These are phyloP conservation scores for Avena eriantha DNA, from an alignment of 176 grass and related monocot species.

Conservation along the genomic window DNA sequence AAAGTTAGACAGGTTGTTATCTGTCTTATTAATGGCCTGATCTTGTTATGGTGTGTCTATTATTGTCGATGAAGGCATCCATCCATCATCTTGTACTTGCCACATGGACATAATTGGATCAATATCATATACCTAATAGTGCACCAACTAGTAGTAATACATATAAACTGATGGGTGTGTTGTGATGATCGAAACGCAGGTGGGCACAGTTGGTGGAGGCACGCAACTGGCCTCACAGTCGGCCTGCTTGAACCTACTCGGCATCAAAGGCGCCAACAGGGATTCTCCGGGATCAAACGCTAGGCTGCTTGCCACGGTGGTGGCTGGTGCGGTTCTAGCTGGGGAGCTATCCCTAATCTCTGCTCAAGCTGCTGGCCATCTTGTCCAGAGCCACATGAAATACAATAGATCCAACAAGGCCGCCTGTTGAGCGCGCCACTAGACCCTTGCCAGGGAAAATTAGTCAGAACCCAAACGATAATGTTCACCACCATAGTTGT, in stretches of 20 bases:
- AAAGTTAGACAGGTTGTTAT: no score
- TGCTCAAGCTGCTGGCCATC: conserved; percentile 85
- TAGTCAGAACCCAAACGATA: neutral
- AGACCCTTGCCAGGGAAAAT: conserved; percentile 16
- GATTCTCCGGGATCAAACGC: conserved; percentile 80
- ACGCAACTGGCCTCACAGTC: conserved; percentile 68
- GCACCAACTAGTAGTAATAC: conserved; percentile 14
- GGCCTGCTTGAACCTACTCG: conserved; percentile 87
- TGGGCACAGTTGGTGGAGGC: conserved; percentile 55
- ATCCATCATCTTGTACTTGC: neutral
- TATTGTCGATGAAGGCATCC: neutral
- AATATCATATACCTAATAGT: conserved; percentile 30
- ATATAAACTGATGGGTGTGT: conserved; percentile 23
- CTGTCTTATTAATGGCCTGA: no score
- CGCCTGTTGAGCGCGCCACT: conserved; percentile 46
- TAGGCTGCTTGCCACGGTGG: conserved; percentile 71
- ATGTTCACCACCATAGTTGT: conserved; percentile 27
- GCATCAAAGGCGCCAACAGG: conserved; percentile 78
- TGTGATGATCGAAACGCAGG: conserved; percentile 58
- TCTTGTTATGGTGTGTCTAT: no score
- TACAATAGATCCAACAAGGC: conserved; percentile 85
- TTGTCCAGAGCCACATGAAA: conserved; percentile 94
- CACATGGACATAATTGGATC: conserved; percentile 34
- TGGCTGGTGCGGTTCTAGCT: conserved; percentile 84
- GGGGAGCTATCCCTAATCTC: conserved; percentile 90